Conservation (phyloP, 495 filamentous ascomycete genomes). For the Paragyromitra xinjiangensis region DNA sequence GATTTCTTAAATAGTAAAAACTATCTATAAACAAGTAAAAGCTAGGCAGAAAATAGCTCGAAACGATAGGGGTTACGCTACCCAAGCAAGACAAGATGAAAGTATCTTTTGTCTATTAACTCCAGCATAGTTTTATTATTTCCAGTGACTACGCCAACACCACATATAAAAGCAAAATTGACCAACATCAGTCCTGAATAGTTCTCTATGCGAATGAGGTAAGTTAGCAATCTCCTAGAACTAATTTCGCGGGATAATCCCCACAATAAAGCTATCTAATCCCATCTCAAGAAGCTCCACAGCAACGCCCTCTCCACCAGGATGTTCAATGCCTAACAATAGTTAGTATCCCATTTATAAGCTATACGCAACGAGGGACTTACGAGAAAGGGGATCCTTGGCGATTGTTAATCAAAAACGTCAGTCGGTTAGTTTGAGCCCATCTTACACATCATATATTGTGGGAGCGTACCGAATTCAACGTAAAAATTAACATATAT, state of each 20-base stretch:
- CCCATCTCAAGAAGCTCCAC: constrained; percentile 95
- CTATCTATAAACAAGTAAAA: too few relatives aligned
- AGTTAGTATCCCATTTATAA: constrained; percentile 20
- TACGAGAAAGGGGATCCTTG: constrained; percentile 86
- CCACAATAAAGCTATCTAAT: constrained; percentile 66
- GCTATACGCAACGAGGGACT: constrained; percentile 10
- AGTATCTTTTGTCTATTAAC: not conserved
- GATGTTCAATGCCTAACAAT: constrained; percentile 74
- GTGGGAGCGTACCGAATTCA: constrained; percentile 76
- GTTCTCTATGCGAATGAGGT: not conserved
- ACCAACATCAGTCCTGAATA: not conserved
- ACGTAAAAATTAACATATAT: constrained; percentile 98
- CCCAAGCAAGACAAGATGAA: not conserved
- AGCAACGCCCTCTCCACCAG: constrained; percentile 83
- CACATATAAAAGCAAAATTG: not conserved
- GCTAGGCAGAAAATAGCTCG: too few relatives aligned
- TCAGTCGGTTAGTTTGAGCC: not conserved
- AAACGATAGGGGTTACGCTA: not conserved
- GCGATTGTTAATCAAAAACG: constrained; percentile 69
- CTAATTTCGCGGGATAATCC: not conserved
- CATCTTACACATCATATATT: not conserved
- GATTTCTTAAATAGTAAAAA: too few relatives aligned
- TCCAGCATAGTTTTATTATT: not conserved
- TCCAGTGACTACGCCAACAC: not conserved
- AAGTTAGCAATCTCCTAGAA: not conserved